A percentile compares a stretch with the other conserved stretches of the same genome.
Evolutionary conservation across 73 alveolate genomes (phyloP).

Genomic region (Blepharisma japonicum): DNA sequence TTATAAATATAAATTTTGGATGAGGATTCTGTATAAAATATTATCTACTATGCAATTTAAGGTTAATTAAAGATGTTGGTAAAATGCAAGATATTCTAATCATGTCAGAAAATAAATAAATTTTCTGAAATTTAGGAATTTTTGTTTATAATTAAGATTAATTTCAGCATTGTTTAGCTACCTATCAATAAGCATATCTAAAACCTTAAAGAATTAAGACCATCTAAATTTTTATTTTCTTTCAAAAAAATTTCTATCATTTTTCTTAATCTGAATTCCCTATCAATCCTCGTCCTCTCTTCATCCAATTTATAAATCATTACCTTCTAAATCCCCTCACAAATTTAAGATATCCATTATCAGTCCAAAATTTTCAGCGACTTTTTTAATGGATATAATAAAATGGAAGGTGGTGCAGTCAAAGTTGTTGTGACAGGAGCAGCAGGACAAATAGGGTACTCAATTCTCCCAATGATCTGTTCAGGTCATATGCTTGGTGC

Average conservation of each 20-base stretch:
- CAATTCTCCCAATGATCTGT: slow-evolving; percentile 66
- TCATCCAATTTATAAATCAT: too few species aligned
- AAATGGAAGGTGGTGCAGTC: too few species aligned
- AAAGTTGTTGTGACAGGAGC: slow-evolving; percentile 83
- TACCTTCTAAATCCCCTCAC: too few species aligned
- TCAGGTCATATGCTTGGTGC: slow-evolving; percentile 68
- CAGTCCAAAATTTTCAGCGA: too few species aligned
- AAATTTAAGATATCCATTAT: too few species aligned
- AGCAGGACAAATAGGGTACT: slow-evolving; percentile 81
- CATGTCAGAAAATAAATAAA: not conserved
- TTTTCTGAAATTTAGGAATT: not conserved
- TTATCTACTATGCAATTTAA: not conserved
- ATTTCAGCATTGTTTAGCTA: not conserved
- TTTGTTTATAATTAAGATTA: not conserved
- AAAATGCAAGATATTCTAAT: not conserved
- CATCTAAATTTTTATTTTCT: too few species aligned
- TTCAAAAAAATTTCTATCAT: too few species aligned
- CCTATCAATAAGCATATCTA: too few species aligned
- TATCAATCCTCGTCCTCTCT: too few species aligned
- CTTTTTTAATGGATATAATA: too few species aligned
- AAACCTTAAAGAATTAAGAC: too few species aligned
- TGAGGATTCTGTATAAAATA: not conserved
- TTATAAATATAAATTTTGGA: not conserved
- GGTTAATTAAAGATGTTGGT: not conserved
- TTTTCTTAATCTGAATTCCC: too few species aligned